Evolutionary conservation across 2,329 filamentous ascomycete species (phyloP).

Genomic region (Cladobotryum mycophilum): DNA sequence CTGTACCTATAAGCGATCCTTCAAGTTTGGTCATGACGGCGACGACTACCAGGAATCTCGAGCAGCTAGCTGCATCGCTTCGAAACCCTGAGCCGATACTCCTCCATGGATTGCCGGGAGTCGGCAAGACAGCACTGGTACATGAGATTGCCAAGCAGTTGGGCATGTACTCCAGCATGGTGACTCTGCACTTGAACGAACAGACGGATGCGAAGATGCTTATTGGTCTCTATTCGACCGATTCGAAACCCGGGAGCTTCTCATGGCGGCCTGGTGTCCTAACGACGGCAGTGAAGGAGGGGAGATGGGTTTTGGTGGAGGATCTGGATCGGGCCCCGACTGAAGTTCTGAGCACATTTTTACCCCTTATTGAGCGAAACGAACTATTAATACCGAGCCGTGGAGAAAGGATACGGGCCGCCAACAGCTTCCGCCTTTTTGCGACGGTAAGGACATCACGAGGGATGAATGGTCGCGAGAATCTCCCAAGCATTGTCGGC

Average conservation of each 20-base stretch:
- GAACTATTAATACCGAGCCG: conserved; percentile 85
- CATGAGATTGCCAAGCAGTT: conserved; percentile 76
- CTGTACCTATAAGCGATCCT: conserved; percentile 38
- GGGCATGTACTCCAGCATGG: conserved; percentile 73
- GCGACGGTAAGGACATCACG: conserved; percentile 79
- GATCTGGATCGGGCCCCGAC: conserved; percentile 92
- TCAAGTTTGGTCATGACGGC: conserved; percentile 59
- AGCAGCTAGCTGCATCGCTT: conserved; percentile 60
- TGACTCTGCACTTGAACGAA: conserved; percentile 93
- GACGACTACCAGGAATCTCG: conserved; percentile 68
- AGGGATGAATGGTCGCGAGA: conserved; percentile 60
- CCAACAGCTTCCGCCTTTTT: conserved; percentile 81
- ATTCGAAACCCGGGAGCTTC: conserved; percentile 81
- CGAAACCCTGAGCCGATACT: conserved; percentile 66
- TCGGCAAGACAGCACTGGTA: conserved; percentile 83
- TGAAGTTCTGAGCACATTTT: conserved; percentile 86
- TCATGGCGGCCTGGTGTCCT: conserved; percentile 88
- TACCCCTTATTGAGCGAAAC: conserved; percentile 88
- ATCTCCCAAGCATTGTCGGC: conserved; percentile 70
- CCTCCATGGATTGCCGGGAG: conserved; percentile 74
- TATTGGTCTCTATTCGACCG: conserved; percentile 88
- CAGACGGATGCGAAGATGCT: conserved; percentile 97
- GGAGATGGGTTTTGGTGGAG: conserved; percentile 94
- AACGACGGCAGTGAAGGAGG: conserved; percentile 88
- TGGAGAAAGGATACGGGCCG: conserved; percentile 77